Conservation (phyloP, 768 basidiomycete species). For the Podaxis sp. region DNA sequence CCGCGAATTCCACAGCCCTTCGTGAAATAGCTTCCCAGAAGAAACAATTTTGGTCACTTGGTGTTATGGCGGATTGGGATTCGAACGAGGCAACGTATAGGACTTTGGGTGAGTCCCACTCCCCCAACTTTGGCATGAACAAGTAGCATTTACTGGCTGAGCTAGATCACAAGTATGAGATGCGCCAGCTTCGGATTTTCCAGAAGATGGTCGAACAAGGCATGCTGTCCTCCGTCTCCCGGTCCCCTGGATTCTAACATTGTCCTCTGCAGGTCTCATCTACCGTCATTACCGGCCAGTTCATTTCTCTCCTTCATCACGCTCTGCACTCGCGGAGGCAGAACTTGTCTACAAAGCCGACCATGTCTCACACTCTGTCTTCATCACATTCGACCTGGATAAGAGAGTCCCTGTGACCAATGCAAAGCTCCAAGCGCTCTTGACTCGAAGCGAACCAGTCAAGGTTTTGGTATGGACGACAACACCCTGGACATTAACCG, state of each 20-base stretch:
- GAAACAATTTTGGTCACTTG: slow-evolving; percentile 74
- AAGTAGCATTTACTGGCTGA: background rate
- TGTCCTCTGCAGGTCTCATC: slow-evolving; percentile 54
- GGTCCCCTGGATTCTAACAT: background rate
- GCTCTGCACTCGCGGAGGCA: slow-evolving; percentile 91
- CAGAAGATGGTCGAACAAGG: slow-evolving; percentile 86
- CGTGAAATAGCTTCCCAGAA: slow-evolving; percentile 74
- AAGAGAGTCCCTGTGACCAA: slow-evolving; percentile 16
- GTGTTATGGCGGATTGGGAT: slow-evolving; percentile 91
- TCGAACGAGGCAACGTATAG: slow-evolving; percentile 63
- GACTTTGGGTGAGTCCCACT: slow-evolving; percentile 63
- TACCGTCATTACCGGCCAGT: slow-evolving; percentile 86
- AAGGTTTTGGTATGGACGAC: slow-evolving; percentile 91
- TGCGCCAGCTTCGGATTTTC: slow-evolving; percentile 83
- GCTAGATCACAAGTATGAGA: slow-evolving; percentile 81
- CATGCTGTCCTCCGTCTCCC: slow-evolving; percentile 18
- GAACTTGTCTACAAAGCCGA: slow-evolving; percentile 89
- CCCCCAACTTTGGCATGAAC: background rate
- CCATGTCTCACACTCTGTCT: slow-evolving; percentile 85
- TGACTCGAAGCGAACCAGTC: slow-evolving; percentile 29
- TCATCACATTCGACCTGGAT: slow-evolving; percentile 73
- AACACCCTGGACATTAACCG: slow-evolving; percentile 94
- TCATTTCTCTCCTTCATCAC: slow-evolving; percentile 92
- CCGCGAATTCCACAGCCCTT: slow-evolving; percentile 68
- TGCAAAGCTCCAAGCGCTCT: slow-evolving; percentile 25